Evolutionary conservation across 345 rosid genomes (phyloP).

Genomic region (Eucalyptus cloeziana): DNA sequence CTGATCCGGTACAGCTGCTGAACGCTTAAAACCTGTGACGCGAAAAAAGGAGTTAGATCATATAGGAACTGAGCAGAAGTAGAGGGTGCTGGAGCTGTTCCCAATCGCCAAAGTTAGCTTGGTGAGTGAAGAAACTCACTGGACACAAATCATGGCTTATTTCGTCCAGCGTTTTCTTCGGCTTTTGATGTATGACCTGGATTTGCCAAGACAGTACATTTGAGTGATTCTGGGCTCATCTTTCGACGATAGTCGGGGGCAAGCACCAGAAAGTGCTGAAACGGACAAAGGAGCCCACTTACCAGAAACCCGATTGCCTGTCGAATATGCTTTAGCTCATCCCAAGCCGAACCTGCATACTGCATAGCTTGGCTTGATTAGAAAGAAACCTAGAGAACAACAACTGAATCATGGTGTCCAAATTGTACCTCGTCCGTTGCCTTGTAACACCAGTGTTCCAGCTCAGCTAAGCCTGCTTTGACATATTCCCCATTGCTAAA

Average conservation of each 20-base stretch:
- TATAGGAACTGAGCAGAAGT: not conserved
- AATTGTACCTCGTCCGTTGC: constrained; percentile 84
- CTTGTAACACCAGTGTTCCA: constrained; percentile 91
- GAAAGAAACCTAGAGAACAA: not conserved
- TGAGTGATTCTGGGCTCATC: not conserved
- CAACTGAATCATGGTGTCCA: not conserved
- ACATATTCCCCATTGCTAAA: constrained; percentile 96
- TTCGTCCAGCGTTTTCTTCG: constrained; percentile 82
- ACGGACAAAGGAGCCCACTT: not conserved
- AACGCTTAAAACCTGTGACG: constrained; percentile 64
- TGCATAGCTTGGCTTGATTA: constrained; percentile 5
- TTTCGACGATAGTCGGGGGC: not conserved
- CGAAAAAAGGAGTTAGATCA: not conserved
- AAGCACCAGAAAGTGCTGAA: not conserved
- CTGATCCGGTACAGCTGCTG: constrained; percentile 87
- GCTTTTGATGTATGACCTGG: constrained; percentile 93
- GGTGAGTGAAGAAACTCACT: constrained; percentile 22
- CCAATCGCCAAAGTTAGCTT: not conserved
- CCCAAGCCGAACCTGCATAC: constrained; percentile 97
- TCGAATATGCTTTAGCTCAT: constrained; percentile 86
- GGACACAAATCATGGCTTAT: constrained; percentile 92
- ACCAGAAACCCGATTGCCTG: constrained; percentile 96
- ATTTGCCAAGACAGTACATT: not conserved
- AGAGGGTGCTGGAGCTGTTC: not conserved
- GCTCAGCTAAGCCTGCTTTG: constrained; percentile 84